Percentiles rank a stretch among this genome's conserved stretches.
phyloP scores from a whole-genome alignment of 2,329 filamentous ascomycete genomes.

The Colletotrichum echinochloae region DNA sequence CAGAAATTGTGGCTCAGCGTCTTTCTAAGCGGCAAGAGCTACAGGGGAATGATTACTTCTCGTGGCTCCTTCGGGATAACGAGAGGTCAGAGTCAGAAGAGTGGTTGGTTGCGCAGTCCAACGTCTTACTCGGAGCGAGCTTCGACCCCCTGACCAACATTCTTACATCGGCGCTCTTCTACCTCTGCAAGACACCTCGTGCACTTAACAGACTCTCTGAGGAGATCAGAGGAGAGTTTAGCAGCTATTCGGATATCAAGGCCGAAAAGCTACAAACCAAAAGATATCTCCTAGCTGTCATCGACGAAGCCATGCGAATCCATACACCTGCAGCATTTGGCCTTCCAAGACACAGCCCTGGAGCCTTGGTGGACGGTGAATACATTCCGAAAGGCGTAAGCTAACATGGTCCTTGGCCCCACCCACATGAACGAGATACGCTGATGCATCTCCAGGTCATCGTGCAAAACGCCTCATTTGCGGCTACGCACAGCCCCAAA shows the following conservation, averaged over 20 bases:
- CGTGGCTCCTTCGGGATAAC: background rate
- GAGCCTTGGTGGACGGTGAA: background rate
- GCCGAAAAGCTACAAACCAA: background rate
- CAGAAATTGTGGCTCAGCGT: background rate
- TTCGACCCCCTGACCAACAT: background rate
- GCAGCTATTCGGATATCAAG: background rate
- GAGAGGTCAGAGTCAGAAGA: background rate
- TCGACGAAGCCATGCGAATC: background rate
- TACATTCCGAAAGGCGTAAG: slow-evolving; percentile 5
- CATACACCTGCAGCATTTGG: background rate
- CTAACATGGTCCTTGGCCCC: fast-evolving
- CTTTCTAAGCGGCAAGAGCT: background rate
- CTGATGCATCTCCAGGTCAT: background rate
- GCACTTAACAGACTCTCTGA: background rate
- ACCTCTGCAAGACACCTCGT: background rate
- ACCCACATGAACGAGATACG: fast-evolving
- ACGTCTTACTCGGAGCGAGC: background rate
- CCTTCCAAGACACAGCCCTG: slow-evolving; percentile 1
- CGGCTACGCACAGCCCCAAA: background rate
- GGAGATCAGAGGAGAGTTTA: background rate
- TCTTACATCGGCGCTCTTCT: background rate
- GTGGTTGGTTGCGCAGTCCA: background rate
- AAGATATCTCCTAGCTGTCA: slow-evolving; percentile 1
- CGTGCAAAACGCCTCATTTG: slow-evolving; percentile 4
- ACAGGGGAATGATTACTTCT: background rate